A percentile compares a stretch with the other conserved stretches of the same genome.
phyloP scores from a whole-genome alignment of 371 early-diverging fungal genomes.

The Blakeslea trispora region DNA sequence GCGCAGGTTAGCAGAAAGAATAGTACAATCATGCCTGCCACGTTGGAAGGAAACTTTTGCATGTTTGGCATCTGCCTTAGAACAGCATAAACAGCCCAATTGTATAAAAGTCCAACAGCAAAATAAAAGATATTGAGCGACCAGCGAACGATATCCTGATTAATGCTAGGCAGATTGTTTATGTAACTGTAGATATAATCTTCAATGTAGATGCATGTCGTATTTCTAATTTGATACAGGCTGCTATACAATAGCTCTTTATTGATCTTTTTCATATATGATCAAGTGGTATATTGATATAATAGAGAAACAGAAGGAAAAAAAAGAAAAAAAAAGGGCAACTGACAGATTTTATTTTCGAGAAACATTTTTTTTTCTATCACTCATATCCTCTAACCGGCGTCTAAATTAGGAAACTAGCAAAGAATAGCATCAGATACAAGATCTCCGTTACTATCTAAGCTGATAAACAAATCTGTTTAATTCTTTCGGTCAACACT shows the following conservation, averaged over 20 bases:
- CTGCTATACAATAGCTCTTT: neutral
- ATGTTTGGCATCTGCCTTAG: constrained; percentile 29
- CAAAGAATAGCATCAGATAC: constrained; percentile 4
- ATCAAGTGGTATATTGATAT: neutral
- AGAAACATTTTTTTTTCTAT: neutral
- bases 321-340: neutral
- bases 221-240: constrained; percentile 13
- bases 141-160: constrained; percentile 19
- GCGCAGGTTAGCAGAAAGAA: constrained; percentile 22
- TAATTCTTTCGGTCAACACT: no score
- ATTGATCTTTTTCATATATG: constrained; percentile 6
- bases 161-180: constrained; percentile 18
- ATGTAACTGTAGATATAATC: constrained; percentile 7
- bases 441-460: constrained; percentile 1
- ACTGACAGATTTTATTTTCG: neutral
- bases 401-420: constrained; percentile 2
- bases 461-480: no score
- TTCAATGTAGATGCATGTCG: no score
- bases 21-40: constrained; percentile 35
- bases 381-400: neutral
- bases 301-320: neutral
- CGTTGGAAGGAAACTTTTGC: constrained; percentile 29
- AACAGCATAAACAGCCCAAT: constrained; percentile 30
- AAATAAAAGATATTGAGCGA: constrained; percentile 16
- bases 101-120: constrained; percentile 14